Evolutionary conservation across 2,329 filamentous ascomycete genomes (phyloP), one percentile per base, ranked within the genome.

Genomic region (Aquanectria penicillioides): DNA sequence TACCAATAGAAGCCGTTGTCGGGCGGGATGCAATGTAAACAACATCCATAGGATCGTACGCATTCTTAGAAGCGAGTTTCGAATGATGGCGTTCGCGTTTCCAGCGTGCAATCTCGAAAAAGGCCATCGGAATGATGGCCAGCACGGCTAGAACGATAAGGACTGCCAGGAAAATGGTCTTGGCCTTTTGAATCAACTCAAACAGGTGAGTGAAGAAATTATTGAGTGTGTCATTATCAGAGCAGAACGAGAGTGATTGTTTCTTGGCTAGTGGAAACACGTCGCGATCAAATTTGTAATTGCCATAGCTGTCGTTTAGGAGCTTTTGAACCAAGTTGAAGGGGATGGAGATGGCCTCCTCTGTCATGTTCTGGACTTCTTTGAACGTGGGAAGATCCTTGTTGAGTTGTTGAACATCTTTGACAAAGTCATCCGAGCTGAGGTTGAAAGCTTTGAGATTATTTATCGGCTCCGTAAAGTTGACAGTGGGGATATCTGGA

Each of bases 21-120:
- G 94, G 93, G 18, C 93, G 87, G 28, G 92, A 94, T 26, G 90
- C 88, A 65, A 97, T 90, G 77, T 97, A 97, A 36, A 97, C 86
- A 29, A 94, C 88, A 72, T 98, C 94, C 83, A 97, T 88, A 1
- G 90, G 85, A 70, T 98, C 93, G 71, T 88, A 88, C 25, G 86
- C 84, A 53, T 89, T 81, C 65, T 84, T 80, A 40, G 83, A 80
- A 66, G 97, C 83, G 26, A 93, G 80, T 53, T 82, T 79, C 18
- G 91, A 86, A 57, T 89, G 88, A 65, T 89, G 81, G 73, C 89
- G 86, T 82, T 93, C 91, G 26, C 81, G 83, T 40, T 86, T 85
- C 87, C 89, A 98, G 51, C 91, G 84, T 65, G 87, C 86, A 60
- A 94, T 88, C 77, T 98, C 94, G 58, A 90, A 81, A 75, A 85